A percentile compares a stretch with the other conserved stretches of the same genome.
Evolutionary conservation across 2,329 filamentous ascomycete genomes (phyloP).

Genomic region (Calonectria multiphialidica): DNA sequence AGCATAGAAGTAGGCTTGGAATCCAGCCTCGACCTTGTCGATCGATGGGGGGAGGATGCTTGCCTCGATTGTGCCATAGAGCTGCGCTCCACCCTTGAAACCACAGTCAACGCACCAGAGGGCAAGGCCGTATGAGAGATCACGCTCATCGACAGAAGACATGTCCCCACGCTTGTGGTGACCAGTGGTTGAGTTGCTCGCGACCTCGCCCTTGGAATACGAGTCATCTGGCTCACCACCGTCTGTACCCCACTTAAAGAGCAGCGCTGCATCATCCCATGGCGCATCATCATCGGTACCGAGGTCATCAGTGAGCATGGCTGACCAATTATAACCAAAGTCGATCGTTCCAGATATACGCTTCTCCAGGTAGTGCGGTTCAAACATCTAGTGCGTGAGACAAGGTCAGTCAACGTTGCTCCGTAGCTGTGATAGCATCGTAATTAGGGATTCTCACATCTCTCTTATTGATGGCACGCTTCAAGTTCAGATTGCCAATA

Average conservation of each 20-base stretch:
- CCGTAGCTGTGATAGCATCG: too few species aligned
- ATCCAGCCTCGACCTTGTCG: background rate
- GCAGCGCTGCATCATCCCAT: constrained; percentile 7
- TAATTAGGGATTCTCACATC: background rate
- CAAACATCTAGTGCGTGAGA: background rate
- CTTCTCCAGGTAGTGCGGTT: background rate
- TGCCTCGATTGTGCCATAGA: constrained; percentile 4
- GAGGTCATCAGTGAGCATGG: background rate
- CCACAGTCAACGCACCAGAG: constrained; percentile 24
- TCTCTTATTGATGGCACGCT: constrained; percentile 25
- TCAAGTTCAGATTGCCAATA: constrained; percentile 20
- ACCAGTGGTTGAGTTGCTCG: background rate
- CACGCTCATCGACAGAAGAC: background rate
- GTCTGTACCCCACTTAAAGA: background rate
- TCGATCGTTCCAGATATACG: background rate
- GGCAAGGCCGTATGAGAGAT: background rate
- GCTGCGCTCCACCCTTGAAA: background rate
- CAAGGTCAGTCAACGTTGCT: background rate
- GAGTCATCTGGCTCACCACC: constrained; percentile 9
- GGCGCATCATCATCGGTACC: background rate
- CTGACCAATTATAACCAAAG: too few species aligned
- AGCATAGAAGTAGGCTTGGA: background rate
- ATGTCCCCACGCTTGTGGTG: background rate
- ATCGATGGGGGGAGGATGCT: too few species aligned
- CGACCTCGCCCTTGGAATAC: constrained; percentile 2